Base-by-base conservation (phyloP, 192 early-diverging fungal genomes). In the Obelidium mucronatum region DNA sequence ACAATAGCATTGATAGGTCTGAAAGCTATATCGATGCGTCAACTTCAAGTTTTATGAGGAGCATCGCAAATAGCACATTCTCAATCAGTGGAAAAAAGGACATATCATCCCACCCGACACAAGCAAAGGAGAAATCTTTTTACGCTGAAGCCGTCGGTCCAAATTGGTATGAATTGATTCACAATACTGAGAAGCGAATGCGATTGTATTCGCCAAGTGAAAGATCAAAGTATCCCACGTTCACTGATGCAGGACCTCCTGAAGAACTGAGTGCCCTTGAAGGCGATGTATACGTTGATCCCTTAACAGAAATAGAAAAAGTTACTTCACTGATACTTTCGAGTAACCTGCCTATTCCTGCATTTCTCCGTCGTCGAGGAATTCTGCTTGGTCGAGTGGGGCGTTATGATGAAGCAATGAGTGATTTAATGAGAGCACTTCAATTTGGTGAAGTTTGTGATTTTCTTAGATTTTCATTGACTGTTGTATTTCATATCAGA, bases 371-470 rank as follows among this genome's bases (percentile, higher is more conserved):
- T 26, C 42, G 77, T 26, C 67, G 87, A 54, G 87, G 87, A 1
- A 79, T 81, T 24, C 51, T 88, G 0, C 66, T 73, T 52, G 79
- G 79, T 3, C 65, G 79, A 40, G 54, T 80, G 13, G 82, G 77
- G 15, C 42, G 83, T 24, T 86, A 80, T 48, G 58, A 73, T 5
- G 52, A 73, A 55, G 82, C 87, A 0, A 40, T 83, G 68, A 67
- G 53, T n/a, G 87, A 88, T 68, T 72, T 88, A 3, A 72, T 76
- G 63, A 79, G 63, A 54, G 81, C 87, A n/a, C 62, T 88, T 58
- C 75, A 83, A 54, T 86, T 65, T 54, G 84, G 84, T 85, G 64
- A 54, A 17, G 0, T 44, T 0, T 2, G 2, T 59, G 0, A 54
- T 3, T 74, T 39, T 22, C 5, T 5, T 17, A 31, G 39, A 40